These are phyloP conservation scores for Micractinium sp. DNA, from an alignment of 139 green algal genomes.

Conservation along the genomic window DNA sequence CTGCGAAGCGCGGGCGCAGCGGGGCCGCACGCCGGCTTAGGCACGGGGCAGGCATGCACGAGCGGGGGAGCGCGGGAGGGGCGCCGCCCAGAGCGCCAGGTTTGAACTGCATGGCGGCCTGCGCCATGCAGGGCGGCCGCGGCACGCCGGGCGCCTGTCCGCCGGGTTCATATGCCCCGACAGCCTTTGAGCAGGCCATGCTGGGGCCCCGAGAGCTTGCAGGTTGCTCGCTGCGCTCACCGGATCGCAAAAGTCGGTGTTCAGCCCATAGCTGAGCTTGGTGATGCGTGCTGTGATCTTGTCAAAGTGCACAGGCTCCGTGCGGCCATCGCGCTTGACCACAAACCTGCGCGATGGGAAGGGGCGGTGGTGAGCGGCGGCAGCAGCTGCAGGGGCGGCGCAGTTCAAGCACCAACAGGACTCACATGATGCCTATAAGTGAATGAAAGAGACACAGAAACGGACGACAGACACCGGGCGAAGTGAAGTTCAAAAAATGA, in stretches of 20 bases:
- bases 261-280: constrained; percentile 96
- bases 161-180: no score
- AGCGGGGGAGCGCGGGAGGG: not conserved
- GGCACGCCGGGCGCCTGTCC: not conserved
- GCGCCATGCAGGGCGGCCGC: not conserved
- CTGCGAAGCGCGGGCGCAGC: constrained; percentile 53
- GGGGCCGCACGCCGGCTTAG: not conserved
- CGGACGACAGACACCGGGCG: no score
- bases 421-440: no score
- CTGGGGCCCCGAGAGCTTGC: not conserved
- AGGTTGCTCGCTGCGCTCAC: constrained; percentile 46
- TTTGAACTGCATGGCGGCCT: not conserved
- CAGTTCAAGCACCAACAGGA: no score
- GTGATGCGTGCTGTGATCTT: constrained; percentile 98
- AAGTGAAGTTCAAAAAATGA: no score
- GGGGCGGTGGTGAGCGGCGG: no score
- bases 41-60: not conserved
- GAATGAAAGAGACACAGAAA: no score
- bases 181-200: not conserved
- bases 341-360: constrained; percentile 70
- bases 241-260: constrained; percentile 95
- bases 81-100: no score
- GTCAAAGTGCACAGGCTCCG: constrained; percentile 95
- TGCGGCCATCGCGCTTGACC: constrained; percentile 89
- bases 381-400: no score